Evolutionary conservation across 2,329 filamentous ascomycete species (phyloP).

Genomic region (Fusarium avenaceum): DNA sequence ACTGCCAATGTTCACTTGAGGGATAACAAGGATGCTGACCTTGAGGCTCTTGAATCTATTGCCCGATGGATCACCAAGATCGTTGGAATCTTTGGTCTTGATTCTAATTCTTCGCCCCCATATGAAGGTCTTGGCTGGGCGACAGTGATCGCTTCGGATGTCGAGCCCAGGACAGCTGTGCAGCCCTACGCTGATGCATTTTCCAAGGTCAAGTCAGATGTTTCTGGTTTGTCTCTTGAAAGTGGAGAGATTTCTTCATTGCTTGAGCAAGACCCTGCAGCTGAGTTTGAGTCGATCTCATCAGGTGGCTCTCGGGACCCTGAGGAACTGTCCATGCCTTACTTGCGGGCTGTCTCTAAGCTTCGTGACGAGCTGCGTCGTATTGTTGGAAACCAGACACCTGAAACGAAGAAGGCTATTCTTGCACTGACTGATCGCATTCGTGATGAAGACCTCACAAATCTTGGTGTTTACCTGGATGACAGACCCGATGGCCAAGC

Average conservation of each 20-base stretch:
- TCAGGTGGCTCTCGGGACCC: conserved; percentile 63
- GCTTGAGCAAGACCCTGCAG: conserved; percentile 59
- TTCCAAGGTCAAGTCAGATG: conserved; percentile 61
- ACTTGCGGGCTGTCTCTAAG: conserved; percentile 66
- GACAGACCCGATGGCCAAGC: conserved; percentile 77
- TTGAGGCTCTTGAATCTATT: conserved; percentile 65
- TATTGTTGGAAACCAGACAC: conserved; percentile 61
- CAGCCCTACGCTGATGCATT: conserved; percentile 63
- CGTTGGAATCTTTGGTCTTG: conserved; percentile 86
- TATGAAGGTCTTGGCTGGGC: conserved; percentile 71
- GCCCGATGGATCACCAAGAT: conserved; percentile 87
- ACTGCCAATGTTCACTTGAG: conserved; percentile 76
- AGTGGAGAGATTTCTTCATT: conserved; percentile 61
- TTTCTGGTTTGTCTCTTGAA: conserved; percentile 62
- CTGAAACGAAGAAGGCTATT: conserved; percentile 76
- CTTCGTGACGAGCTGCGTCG: conserved; percentile 73
- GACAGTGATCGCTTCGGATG: conserved; percentile 55
- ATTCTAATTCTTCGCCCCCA: conserved; percentile 68
- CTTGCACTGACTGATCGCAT: conserved; percentile 83
- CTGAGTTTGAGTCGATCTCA: conserved; percentile 62
- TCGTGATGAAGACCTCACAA: conserved; percentile 83
- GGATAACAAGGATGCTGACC: conserved; percentile 61
- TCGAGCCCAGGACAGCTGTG: conserved; percentile 62
- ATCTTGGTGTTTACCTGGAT: conserved; percentile 88
- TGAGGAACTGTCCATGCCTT: conserved; percentile 67